Base-by-base conservation (phyloP, 2,329 filamentous ascomycete species). In the Cladophialophora carrionii region DNA sequence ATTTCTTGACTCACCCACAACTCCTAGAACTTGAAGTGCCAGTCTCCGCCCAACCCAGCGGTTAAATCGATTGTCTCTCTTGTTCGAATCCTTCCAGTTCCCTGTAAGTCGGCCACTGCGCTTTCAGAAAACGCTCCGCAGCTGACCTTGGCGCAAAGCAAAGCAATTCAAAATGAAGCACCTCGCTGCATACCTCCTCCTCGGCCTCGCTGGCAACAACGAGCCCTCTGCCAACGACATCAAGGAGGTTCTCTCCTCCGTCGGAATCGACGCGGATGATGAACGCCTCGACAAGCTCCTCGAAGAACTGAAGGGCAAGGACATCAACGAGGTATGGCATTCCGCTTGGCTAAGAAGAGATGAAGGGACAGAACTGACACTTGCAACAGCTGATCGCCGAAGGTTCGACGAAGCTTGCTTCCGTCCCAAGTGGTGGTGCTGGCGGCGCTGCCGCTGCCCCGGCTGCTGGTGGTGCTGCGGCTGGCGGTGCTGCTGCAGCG, bases 11-110 rank as follows among this genome's bases (percentile, higher is more conserved):
- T 72, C 70, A 72, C 72, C 72, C 74, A 73, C 74, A 76, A 29
- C 26, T 52, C 41, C 52, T 76, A 86, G 90, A 89, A 96, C 92
- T 91, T 86, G 91, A 95, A 92, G 92, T 89, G 87, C 96, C 94
- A 97, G 94, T 98, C 94, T 96, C 94, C 94, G 93, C 90, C 86
- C 88, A 90, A 88, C 81, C 76, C 81, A 60, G 91, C 92, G 94
- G 94, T 97, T 96, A 96, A 98, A 96, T 90, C 88, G 94, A 98
- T 98, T 98, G 94, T 92, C 79, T 82, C 81, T 83, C 81, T 73
- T 79, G 81, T 83, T 83, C 81, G 73, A 70, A 73, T 68, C 72
- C 70, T 67, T 70, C 69, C 72, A 70, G 57, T 56, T 60, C 49
- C 12, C 63, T 49, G 53, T 68, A 56, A 62, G 60, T 63, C 6